Base-by-base conservation (phyloP, 345 rosid genomes). In the Lagerstroemia speciosa region DNA sequence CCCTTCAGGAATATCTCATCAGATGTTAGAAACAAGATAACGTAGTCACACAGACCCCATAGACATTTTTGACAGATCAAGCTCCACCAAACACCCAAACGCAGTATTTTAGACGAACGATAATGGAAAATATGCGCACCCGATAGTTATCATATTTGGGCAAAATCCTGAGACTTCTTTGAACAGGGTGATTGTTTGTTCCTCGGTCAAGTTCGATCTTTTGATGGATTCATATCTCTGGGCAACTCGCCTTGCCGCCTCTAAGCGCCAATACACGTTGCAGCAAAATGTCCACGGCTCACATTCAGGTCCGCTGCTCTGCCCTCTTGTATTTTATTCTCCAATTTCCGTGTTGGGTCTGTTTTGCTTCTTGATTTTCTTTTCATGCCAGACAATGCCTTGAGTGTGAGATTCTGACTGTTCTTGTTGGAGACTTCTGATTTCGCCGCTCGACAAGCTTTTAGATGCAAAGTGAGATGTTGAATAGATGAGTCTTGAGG, bases 221-320 rank as follows among this genome's bases (percentile, higher is more conserved):
- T 69, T 38, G 34, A 83, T 86, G 90, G 84, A 82, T 72, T 77
- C 82, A 37, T 84, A 86, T 77, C 80, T 86, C 73, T 83, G 90
- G 87, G 79, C 82, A 33, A 77, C 87, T 50, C 86, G 90, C 17
- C 75, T 82, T 60, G 87, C 87, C 5, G 85, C 85, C 45, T 83
- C 87, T 31, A 82, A 86, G 70, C 82, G 84, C 63, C 90, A 82
- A 55, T 83, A 77, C 60, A 71, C 73, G 26, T 69, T 82, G 76
- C 84, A 83, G 72, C 81, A 79, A 62, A 84, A 79, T n/a, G 26
- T 9, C 19, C 48, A 43, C 31, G 31, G 61, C 61, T 55, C 31
- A 8, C 61, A 24, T n/a, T 55, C 31, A 55, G 61, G 61, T 55
- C 5, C 31, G 30, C 8, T 24, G 61, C 61, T 55, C 30, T 55